Conservation (phyloP, 129 eudicot species). For the Escallonia rubra region DNA sequence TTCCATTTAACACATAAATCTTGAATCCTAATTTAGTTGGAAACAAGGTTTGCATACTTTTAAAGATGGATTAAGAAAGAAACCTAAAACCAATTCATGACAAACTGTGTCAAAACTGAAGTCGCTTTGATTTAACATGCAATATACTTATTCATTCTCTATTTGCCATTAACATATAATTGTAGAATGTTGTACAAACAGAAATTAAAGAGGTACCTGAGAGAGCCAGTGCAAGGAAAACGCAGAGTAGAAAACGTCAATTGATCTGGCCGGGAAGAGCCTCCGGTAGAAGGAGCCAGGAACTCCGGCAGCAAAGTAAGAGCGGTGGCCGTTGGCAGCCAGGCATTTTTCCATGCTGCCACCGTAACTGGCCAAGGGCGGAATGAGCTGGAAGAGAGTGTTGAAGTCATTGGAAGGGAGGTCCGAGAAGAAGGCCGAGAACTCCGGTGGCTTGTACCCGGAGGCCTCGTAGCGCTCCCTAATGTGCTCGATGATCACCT, state of each 20-base stretch:
- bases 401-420: slow-evolving; percentile 95
- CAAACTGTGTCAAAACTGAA: neutral
- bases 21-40: too few species aligned
- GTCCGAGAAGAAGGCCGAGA: slow-evolving; percentile 85
- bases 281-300: slow-evolving; percentile 86
- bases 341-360: slow-evolving; percentile 91
- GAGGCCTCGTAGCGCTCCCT: slow-evolving; percentile 55
- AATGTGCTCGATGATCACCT: slow-evolving; percentile 75
- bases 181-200: neutral
- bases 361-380: slow-evolving; percentile 44
- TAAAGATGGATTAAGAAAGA: too few species aligned
- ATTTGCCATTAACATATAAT: too few species aligned
- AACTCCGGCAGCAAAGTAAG: slow-evolving; percentile 81
- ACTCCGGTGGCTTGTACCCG: slow-evolving; percentile 62
- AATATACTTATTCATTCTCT: too few species aligned
- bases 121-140: too few species aligned
- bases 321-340: slow-evolving; percentile 63
- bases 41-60: too few species aligned
- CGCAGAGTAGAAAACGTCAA: slow-evolving; percentile 82
- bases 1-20: too few species aligned
- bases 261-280: slow-evolving; percentile 59
- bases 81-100: neutral
- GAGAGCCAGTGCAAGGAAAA: slow-evolving; percentile 94
- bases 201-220: slow-evolving; percentile 46
- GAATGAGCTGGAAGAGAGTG: slow-evolving; percentile 88